phyloP scores from a whole-genome alignment of 768 basidiomycete genomes.

The Melanogaster broomeanus region DNA sequence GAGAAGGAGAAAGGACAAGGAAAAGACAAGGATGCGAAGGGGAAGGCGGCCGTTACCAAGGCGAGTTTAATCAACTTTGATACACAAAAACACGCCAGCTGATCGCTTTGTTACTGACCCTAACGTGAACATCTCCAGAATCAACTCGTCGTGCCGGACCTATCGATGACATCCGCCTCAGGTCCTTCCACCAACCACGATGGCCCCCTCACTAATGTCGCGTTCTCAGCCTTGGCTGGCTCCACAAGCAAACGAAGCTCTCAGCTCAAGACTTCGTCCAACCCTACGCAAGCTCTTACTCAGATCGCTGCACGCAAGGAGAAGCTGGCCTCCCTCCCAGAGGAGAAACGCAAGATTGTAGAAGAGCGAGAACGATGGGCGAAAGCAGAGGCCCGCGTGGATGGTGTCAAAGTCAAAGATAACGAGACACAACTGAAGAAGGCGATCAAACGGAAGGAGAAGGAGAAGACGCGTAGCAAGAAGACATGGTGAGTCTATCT shows the following conservation, averaged over 20 bases:
- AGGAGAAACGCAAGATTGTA: slow-evolving; percentile 78
- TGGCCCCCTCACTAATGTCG: slow-evolving; percentile 57
- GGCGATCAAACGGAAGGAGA: slow-evolving; percentile 90
- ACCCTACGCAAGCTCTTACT: slow-evolving; percentile 83
- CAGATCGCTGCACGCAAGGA: slow-evolving; percentile 78
- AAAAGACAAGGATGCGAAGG: slow-evolving; percentile 45
- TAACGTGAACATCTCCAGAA: slow-evolving; percentile 42
- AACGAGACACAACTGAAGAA: slow-evolving; percentile 87
- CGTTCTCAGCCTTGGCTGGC: slow-evolving; percentile 67
- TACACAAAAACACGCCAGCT: too few relatives aligned
- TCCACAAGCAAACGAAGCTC: slow-evolving; percentile 48
- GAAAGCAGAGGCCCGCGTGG: slow-evolving; percentile 84
- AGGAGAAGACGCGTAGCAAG: slow-evolving; percentile 82
- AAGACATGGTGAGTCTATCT: slow-evolving; percentile 71
- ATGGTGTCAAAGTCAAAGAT: slow-evolving; percentile 90
- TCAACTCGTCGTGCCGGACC: slow-evolving; percentile 72
- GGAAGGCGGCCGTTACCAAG: slow-evolving; percentile 51
- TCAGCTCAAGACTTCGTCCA: slow-evolving; percentile 69
- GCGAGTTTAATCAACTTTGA: slow-evolving; percentile 35
- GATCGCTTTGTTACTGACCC: background rate
- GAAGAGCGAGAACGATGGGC: slow-evolving; percentile 88
- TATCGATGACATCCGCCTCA: slow-evolving; percentile 20
- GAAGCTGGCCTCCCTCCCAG: slow-evolving; percentile 73
- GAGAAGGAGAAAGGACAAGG: slow-evolving; percentile 56
- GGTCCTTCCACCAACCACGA: slow-evolving; percentile 32